Conservation (phyloP, 1,284 basidiomycete genomes). For the Chondrostereum purpureum region DNA sequence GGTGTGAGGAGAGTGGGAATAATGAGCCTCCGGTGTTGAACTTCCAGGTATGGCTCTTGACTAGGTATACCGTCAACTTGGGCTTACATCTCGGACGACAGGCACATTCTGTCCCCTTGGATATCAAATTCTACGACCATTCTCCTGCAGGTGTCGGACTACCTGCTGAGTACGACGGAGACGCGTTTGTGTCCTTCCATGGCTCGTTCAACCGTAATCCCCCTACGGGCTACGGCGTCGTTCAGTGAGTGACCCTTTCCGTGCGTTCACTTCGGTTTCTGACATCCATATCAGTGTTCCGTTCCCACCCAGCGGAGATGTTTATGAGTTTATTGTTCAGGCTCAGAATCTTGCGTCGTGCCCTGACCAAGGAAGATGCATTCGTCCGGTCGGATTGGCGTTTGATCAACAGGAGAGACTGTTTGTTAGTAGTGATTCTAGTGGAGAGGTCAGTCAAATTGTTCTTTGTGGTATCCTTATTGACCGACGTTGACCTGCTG, state of each 20-base stretch:
- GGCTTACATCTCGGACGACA: constrained; percentile 11
- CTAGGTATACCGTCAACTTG: background rate
- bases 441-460: constrained; percentile 5
- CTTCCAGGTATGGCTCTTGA: constrained; percentile 24
- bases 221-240: constrained; percentile 35
- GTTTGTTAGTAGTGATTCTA: constrained; percentile 33
- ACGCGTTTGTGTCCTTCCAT: constrained; percentile 25
- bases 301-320: constrained; percentile 17
- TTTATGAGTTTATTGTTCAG: constrained; percentile 29
- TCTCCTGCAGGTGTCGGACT: constrained; percentile 4
- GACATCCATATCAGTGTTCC: constrained; percentile 16
- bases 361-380: constrained; percentile 25
- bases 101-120: constrained; percentile 38
- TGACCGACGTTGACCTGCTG: background rate
- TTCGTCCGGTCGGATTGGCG: constrained; percentile 32
- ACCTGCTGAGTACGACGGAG: constrained; percentile 11
- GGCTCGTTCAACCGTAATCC: constrained; percentile 21
- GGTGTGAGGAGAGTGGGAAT: constrained; percentile 25
- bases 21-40: constrained; percentile 29
- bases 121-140: constrained; percentile 32
- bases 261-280: background rate
- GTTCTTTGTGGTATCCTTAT: background rate
- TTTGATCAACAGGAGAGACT: constrained; percentile 25
- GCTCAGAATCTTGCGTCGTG: constrained; percentile 27
- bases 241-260: constrained; percentile 22